A percentile compares a stretch with the other conserved stretches of the same genome.
Conservation (phyloP, 2,329 filamentous ascomycete species). For the Phoma herbarum region DNA sequence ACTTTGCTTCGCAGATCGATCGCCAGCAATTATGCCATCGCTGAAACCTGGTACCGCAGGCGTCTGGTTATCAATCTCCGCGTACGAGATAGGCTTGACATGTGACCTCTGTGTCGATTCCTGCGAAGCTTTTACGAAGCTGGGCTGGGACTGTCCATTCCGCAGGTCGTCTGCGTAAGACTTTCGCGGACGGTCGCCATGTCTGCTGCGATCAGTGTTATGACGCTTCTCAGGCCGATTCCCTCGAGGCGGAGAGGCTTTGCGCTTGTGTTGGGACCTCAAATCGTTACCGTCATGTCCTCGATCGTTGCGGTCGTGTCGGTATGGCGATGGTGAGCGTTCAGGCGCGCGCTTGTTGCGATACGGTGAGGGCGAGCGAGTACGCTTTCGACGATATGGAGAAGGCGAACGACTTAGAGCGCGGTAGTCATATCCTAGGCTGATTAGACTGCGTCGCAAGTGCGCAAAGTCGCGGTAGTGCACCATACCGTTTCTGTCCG, state of each 20-base stretch:
- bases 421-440: conserved; percentile 29
- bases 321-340: conserved; percentile 43
- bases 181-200: conserved; percentile 68
- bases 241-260: conserved; percentile 52
- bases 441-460: conserved; percentile 9
- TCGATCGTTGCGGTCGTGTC: conserved; percentile 35
- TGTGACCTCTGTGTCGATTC: conserved; percentile 24
- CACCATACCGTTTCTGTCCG: conserved; percentile 33
- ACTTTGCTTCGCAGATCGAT: conserved; percentile 13
- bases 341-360: conserved; percentile 33
- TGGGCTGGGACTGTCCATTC: conserved; percentile 17
- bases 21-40: conserved; percentile 22
- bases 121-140: conserved; percentile 22
- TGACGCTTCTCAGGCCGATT: conserved; percentile 66
- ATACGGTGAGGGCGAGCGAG: conserved; percentile 41
- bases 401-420: conserved; percentile 44
- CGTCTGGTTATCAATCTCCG: conserved; percentile 56
- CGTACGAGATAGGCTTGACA: conserved; percentile 42
- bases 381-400: conserved; percentile 39
- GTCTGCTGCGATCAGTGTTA: conserved; percentile 43
- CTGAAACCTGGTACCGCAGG: conserved; percentile 32
- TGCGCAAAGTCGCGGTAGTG: not conserved
- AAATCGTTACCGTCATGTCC: conserved; percentile 25
- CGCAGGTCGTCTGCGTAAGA: conserved; percentile 62
- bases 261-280: conserved; percentile 45